Base-by-base conservation (phyloP, 371 early-diverging fungal genomes). In the Mycotypha africana region DNA sequence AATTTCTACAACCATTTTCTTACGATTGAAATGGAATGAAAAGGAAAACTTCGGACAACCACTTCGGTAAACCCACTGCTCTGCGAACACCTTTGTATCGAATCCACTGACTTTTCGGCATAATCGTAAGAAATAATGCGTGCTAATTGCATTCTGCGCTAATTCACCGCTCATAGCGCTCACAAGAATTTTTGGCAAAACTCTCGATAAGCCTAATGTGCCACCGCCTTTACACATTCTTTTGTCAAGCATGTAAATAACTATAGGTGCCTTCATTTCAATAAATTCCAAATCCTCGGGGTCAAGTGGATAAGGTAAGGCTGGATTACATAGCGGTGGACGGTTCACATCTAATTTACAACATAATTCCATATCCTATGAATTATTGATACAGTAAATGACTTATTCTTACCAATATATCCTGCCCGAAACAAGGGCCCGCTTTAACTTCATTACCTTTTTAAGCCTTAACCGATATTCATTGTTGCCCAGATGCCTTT, bases 1-100 rank as follows among this genome's bases (percentile, higher is more conserved):
- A 51, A 97, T 81, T 63, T 95, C 95, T 0, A 97, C 91, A 1
- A 89, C 86, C 84, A 92, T 86, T 67, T 92, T 92, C 66, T 93
- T 95, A 38, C 93, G 85, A 58, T 93, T 94, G 46, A 95, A 94
- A 33, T 74, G 64, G 52, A 88, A 92, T 15, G 59, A 60, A 35
- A 93, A 82, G 45, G 64, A 64, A 53, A 97, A 91, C 42, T 80
- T 81, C 1, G 97, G 97, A 53, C 91, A 91, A 2, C 96, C 93
- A 24, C 81, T 82, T 23, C 81, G 79, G 60, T 84, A 91, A 20
- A 97, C 80, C 96, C 96, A 97, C 67, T 96, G 95, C 17, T 92
- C 89, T 4, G 91, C 82, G 63, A 97, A 96, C 14, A 59, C 58
- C 51, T 82, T 81, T 26, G 90, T 75, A 51, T 92, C 92, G 16